Conservation (phyloP, 306 rosid species). For the Senna siamea region DNA sequence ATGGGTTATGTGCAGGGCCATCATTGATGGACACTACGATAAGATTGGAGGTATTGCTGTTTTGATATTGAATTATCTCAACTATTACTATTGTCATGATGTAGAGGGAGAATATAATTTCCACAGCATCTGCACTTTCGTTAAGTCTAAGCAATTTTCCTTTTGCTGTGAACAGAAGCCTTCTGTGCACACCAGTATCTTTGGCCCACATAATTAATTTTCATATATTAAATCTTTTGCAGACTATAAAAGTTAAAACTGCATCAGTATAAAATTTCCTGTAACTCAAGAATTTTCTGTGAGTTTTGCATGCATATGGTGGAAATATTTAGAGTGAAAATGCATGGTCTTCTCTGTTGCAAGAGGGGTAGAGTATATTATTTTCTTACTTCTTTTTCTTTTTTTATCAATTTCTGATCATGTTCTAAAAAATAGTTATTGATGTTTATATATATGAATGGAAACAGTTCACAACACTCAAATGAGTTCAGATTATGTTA, state of each 20-base stretch:
- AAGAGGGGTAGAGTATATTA: neutral
- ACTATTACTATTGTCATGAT: neutral
- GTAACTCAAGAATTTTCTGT: neutral
- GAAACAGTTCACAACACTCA: neutral
- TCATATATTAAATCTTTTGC: neutral
- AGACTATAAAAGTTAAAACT: neutral
- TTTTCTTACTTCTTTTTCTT: neutral
- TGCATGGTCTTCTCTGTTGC: neutral
- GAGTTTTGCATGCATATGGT: neutral
- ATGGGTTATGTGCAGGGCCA: neutral
- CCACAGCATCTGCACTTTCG: neutral
- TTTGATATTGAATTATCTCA: constrained; percentile 8
- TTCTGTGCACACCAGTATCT: neutral
- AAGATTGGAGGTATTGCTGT: constrained; percentile 1
- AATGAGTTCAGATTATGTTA: neutral
- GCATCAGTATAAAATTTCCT: neutral
- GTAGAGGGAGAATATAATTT: constrained; percentile 5
- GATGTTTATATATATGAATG: neutral
- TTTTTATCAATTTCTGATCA: neutral
- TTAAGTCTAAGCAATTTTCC: too few relatives aligned
- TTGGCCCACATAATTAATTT: neutral
- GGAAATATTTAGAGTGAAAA: neutral
- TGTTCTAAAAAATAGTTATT: neutral
- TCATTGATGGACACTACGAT: constrained; percentile 3
- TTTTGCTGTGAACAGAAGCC: neutral